Evolutionary conservation across 1,284 basidiomycete genomes (phyloP), one percentile per base, ranked within the genome.

Genomic region (Cutaneotrichosporon sp.): DNA sequence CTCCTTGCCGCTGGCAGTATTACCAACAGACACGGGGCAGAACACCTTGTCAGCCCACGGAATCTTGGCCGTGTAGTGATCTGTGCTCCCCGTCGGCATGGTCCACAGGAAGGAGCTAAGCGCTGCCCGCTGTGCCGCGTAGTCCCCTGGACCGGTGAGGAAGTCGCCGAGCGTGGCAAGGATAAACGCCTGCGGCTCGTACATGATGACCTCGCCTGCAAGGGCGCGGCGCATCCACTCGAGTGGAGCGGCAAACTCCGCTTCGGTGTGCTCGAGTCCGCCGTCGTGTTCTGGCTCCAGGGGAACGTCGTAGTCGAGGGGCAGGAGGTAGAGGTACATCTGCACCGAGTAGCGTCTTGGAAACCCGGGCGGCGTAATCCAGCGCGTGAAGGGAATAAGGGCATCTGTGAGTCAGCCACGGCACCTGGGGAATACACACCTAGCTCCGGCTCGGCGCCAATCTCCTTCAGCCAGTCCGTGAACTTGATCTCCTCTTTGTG

Each of bases 321-420:
- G 52, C 8, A 58, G 52, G 26, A 58, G 38, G 47, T 58, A 58
- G 17, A 58, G 35, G 49, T 58, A 58, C 56, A 58, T 54, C 47
- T 58, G 56, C 14, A 49, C 53, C 16, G 49, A 46, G 47, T 52
- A 58, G 37, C 56, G 56, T 19, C 49, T 58, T 10, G 45, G 49
- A 5, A 43, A 37, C 9, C 43, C 33, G 3, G 47, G 42, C 7
- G 56, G 56, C 16, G 56, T 58, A 24, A 58, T 54, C 56, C 56
- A 58, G 20, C 56, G 52, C 33, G 56, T 58, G 34, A 58, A 58
- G 2, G 56, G 52, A 12, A 58, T 42, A 24, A 58, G 50, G 12
- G 47, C 51, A 20, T 49, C 56, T 57, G 45, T n/a, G n/a, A n/a
- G n/a, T n/a, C n/a, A n/a, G n/a, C n/a, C 27, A 12, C 0, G 24